Conservation (phyloP, 768 basidiomycete species). For the Rickenella mellea region DNA sequence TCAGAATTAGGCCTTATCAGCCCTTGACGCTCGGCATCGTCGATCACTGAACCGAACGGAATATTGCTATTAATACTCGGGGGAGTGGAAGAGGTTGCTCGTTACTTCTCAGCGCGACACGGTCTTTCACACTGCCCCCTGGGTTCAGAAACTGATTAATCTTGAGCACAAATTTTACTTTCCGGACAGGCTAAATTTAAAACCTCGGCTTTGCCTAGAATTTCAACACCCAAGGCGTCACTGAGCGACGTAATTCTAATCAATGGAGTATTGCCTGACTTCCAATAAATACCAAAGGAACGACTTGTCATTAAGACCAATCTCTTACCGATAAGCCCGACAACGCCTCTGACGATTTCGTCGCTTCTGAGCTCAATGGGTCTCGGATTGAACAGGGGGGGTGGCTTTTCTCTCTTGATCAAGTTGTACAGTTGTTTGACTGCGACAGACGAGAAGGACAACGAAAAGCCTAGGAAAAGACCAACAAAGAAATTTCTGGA, state of each 20-base stretch:
- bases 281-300: background rate
- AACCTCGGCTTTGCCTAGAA: constrained; percentile 93
- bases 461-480: constrained; percentile 63
- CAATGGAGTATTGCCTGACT: constrained; percentile 85
- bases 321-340: constrained; percentile 71
- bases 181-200: too few species aligned
- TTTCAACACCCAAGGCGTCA: constrained; percentile 85
- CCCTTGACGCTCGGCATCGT: constrained; percentile 82
- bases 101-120: constrained; percentile 85
- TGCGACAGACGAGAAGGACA: constrained; percentile 66
- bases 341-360: constrained; percentile 72
- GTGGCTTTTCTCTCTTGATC: constrained; percentile 22
- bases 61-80: too few species aligned
- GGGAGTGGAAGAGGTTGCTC: background rate
- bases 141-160: constrained; percentile 79
- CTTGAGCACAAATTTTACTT: too few species aligned
- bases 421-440: constrained; percentile 43
- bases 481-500: constrained; percentile 34
- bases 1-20: constrained; percentile 78
- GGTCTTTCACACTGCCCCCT: constrained; percentile 95
- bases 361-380: constrained; percentile 68
- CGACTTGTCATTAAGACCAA: background rate
- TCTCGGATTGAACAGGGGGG: constrained; percentile 25
- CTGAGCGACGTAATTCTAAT: constrained; percentile 88
- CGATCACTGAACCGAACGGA: constrained; percentile 56